Conservation (phyloP, 495 filamentous ascomycete genomes). For the Antarctomyces pellizariae region DNA sequence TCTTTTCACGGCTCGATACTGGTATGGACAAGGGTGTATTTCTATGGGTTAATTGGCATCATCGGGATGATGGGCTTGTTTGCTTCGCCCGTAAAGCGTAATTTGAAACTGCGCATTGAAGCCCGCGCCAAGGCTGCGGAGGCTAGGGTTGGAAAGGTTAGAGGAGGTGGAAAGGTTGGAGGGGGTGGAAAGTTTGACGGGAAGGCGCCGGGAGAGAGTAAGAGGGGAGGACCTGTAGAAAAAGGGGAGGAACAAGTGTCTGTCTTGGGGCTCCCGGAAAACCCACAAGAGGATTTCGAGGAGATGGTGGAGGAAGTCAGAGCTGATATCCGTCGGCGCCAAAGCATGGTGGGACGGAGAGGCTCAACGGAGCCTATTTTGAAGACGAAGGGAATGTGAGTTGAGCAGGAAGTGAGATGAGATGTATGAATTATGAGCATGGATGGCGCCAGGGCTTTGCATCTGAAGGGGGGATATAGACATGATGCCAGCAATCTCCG, state of each 20-base stretch:
- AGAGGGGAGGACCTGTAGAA: conserved; percentile 4
- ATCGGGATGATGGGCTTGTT: conserved; percentile 46
- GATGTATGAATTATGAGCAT: no score
- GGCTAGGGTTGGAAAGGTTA: no score
- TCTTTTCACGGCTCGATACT: conserved; percentile 36
- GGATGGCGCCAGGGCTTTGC: no score
- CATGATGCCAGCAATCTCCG: no score
- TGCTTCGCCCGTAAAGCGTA: conserved; percentile 45
- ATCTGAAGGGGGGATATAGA: no score
- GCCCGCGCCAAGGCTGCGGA: conserved; percentile 12
- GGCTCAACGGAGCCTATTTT: no score
- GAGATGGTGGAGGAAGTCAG: conserved; percentile 58
- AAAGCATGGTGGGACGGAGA: no score
- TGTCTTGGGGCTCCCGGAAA: conserved; percentile 52
- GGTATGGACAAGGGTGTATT: conserved; percentile 75
- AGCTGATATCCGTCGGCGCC: no score
- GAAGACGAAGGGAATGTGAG: no score
- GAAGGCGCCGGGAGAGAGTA: conserved; percentile 20
- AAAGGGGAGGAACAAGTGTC: conserved; percentile 16
- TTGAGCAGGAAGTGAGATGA: no score
- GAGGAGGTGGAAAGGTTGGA: no score
- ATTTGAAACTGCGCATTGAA: conserved; percentile 22
- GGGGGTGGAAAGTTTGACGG: no score
- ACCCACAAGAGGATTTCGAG: conserved; percentile 54
- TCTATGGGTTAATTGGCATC: conserved; percentile 56